These are phyloP conservation scores for Phytophthora foliorum DNA, from an alignment of 352 stramenopile genomes.

Conservation along the genomic window DNA sequence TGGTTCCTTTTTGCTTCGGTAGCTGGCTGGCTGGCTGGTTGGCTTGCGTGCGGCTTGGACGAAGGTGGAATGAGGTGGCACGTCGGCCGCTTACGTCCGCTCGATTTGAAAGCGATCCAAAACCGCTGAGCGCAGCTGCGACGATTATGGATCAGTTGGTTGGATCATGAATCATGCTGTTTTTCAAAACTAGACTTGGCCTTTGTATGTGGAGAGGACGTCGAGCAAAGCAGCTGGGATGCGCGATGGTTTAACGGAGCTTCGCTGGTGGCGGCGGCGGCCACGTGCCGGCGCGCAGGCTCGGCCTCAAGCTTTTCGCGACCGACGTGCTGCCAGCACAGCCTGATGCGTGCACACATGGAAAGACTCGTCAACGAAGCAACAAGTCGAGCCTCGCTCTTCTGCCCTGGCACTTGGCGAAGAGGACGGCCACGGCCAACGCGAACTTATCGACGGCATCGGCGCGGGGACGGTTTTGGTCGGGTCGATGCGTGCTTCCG, in stretches of 20 bases:
- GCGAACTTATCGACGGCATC: neutral
- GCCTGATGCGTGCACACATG: neutral
- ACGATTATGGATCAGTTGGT: neutral
- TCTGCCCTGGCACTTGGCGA: neutral
- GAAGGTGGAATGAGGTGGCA: constrained; percentile 26
- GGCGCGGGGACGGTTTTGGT: no score
- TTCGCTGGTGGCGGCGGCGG: neutral
- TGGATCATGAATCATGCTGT: constrained; percentile 31
- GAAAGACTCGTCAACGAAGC: neutral
- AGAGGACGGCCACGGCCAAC: neutral
- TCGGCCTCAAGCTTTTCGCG: neutral
- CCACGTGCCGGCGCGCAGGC: neutral
- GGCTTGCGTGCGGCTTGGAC: constrained; percentile 19
- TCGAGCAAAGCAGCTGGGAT: neutral
- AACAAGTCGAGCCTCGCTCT: neutral
- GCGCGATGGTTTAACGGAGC: neutral
- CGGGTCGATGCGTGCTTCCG: neutral
- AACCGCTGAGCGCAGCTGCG: constrained; percentile 13
- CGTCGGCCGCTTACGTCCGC: constrained; percentile 13
- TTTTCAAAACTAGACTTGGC: neutral
- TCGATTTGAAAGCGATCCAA: constrained; percentile 32
- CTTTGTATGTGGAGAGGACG: neutral
- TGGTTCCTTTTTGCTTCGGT: constrained; percentile 16
- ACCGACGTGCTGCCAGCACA: neutral
- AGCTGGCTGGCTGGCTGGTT: neutral